Base-by-base conservation (phyloP, 345 rosid species). In the Hypericum perforatum region DNA sequence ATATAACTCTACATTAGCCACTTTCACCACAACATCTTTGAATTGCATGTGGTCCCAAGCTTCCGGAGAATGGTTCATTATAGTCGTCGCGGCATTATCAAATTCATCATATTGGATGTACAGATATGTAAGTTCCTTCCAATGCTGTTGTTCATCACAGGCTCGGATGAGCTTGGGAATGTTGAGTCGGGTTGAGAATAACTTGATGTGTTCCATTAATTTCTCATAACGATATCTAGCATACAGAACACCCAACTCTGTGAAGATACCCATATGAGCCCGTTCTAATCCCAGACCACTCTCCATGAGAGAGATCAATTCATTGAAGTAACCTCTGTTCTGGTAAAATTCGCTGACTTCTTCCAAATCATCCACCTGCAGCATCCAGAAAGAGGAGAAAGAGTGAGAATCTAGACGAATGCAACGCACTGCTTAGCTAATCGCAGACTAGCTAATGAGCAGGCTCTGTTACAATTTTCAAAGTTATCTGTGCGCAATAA, bases 31-130 rank as follows among this genome's bases (percentile, higher is more conserved):
- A 41, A 88, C 85, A 64, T 92, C 98, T 68, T 88, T 92, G 70
- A 88, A 92, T 63, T 84, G 98, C 97, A 92, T 82, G 86, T 92
- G 98, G 58, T 92, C 98, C 98, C 98, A 92, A n/a, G 98, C 97
- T 76, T 85, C 97, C 0, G 98, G 98, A 39, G 98, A 92, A 77
- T 92, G 98, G 63, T 92, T 88, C 98, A 92, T 92, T 55, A 92
- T 82, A 38, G 97, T 92, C 41, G 94, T 85, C 5, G 98, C 98
- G 44, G 98, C 98, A 80, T 92, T 92, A 57, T 92, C 98, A 66
- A 85, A 92, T 70, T 92, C 98, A 66, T 77, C 97, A 45, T 92
- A 92, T 44, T 81, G 90, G 46, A 92, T 88, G 66, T 92, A 85
- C 66, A 92, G 65, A 63, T 85, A 88, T 14, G 95, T 83, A 48